These are phyloP conservation scores for Arachis stenosperma DNA, from an alignment of 306 rosid genomes.

Conservation along the genomic window DNA sequence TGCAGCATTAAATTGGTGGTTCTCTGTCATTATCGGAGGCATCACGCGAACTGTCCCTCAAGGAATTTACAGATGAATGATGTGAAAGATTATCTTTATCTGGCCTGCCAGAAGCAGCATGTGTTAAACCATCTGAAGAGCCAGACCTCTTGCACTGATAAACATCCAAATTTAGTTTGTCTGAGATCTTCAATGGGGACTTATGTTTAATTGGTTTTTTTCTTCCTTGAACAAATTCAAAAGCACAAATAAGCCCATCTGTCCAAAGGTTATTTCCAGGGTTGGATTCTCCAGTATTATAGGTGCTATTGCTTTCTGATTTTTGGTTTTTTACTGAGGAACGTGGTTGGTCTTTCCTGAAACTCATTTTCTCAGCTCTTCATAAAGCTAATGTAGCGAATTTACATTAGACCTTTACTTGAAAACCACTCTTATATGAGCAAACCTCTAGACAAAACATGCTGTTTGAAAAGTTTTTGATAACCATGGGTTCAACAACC, in stretches of 20 bases:
- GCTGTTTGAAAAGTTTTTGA: conserved; percentile 5
- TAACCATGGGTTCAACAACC: conserved; percentile 16
- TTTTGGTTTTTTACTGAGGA: conserved; percentile 43
- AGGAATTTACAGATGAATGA: conserved; percentile 39
- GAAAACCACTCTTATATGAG: conserved; percentile 12
- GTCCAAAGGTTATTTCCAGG: conserved; percentile 74
- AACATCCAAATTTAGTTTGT: conserved; percentile 42
- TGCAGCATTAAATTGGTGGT: conserved; percentile 39
- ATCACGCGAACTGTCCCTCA: conserved; percentile 21
- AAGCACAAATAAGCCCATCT: conserved; percentile 90
- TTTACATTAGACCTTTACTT: background rate
- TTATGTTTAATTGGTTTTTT: conserved; percentile 48
- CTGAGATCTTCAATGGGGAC: conserved; percentile 40
- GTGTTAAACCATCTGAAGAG: conserved; percentile 47
- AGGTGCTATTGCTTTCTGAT: conserved; percentile 46
- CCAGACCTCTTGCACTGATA: conserved; percentile 33
- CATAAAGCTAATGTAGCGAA: conserved; percentile 28
- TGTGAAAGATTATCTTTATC: conserved; percentile 40
- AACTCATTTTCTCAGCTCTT: conserved; percentile 43
- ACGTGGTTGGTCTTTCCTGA: conserved; percentile 38
- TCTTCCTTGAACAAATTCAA: conserved; percentile 63
- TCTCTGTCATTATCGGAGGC: conserved; percentile 41
- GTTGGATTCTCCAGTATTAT: conserved; percentile 50
- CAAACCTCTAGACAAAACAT: background rate
- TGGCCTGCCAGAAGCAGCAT: conserved; percentile 35